Base-by-base conservation (phyloP, 441 rosid genomes). In the Pelargonium hybrid region DNA sequence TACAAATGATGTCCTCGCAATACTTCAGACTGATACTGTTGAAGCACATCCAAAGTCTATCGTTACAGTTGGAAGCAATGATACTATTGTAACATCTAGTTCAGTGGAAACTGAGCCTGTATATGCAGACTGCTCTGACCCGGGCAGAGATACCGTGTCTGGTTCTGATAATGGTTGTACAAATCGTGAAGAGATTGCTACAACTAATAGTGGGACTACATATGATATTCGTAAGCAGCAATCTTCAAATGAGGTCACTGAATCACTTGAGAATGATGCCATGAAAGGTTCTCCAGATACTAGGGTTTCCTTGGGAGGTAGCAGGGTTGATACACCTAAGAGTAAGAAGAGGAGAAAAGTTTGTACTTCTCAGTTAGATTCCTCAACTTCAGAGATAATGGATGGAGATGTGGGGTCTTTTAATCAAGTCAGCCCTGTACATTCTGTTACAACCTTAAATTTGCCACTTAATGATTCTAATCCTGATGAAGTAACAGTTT, bases 401-500 rank as follows among this genome's bases (percentile, higher is more conserved):
- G 76, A 71, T 25, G 47, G 25, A 31, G 15, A 15, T 59, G n/a
- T 14, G 54, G 81, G 72, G 74, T 74, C 82, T 66, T 70, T 48
- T 66, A 73, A 69, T 77, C 64, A 50, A 66, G 74, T 68, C 66
- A 70, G 26, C 69, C 67, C 85, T 34, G 73, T 68, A 14, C 67
- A 67, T 50, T 74, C 80, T 75, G 72, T 59, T 73, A 70, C 80
- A n/a, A 75, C 80, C 65, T 61, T 76, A 78, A 74, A 73, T 65
- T 76, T 81, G 73, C 75, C 85, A 80, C 75, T 70, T 41, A 71
- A 77, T 71, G 74, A 78, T 72, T 39, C 59, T 75, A 69, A 41
- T 69, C 74, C 71, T 69, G 57, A 69, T 21, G 81, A 73, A 67
- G 71, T 21, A 70, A 69, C 65, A 43, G 71, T 39, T 68, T 69